Conservation (phyloP, 148 eudicot species). For the Vaccinium vitisidaea region DNA sequence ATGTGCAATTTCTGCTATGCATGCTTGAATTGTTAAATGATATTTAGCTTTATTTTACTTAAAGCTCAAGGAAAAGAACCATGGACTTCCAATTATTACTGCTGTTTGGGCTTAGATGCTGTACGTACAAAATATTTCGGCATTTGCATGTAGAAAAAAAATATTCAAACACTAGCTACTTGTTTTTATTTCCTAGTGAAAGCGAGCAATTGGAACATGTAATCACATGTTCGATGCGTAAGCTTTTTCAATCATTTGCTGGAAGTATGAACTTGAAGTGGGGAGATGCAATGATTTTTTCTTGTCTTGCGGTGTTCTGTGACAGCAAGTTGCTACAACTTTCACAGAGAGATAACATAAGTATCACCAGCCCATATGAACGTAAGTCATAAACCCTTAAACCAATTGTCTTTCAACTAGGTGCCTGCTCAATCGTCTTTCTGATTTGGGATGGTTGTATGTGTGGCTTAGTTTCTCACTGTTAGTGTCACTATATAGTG, state of each 20-base stretch:
- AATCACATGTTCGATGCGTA: not conserved
- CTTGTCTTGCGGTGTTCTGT: not conserved
- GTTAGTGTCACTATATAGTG: not conserved
- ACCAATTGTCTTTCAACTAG: not conserved
- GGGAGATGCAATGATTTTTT: not conserved
- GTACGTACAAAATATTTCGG: not conserved
- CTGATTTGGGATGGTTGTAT: not conserved
- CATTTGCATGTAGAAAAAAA: not conserved
- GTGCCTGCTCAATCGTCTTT: not conserved
- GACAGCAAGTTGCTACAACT: not conserved
- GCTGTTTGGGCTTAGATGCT: not conserved
- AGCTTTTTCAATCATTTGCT: not conserved
- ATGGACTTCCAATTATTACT: not conserved
- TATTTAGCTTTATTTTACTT: not conserved
- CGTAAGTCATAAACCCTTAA: not conserved
- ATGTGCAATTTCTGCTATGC: not conserved
- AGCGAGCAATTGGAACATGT: not conserved
- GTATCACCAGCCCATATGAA: not conserved
- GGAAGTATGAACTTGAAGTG: not conserved
- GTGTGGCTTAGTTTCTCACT: constrained; percentile 1
- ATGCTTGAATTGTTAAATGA: not conserved
- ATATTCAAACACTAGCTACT: not conserved
- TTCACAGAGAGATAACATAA: not conserved
- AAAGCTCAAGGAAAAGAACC: not conserved
- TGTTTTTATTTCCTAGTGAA: not conserved